Percentiles rank a stretch among this genome's conserved stretches.
phyloP scores from a whole-genome alignment of 106 monocot genomes.

The Amphibolis antarctica region DNA sequence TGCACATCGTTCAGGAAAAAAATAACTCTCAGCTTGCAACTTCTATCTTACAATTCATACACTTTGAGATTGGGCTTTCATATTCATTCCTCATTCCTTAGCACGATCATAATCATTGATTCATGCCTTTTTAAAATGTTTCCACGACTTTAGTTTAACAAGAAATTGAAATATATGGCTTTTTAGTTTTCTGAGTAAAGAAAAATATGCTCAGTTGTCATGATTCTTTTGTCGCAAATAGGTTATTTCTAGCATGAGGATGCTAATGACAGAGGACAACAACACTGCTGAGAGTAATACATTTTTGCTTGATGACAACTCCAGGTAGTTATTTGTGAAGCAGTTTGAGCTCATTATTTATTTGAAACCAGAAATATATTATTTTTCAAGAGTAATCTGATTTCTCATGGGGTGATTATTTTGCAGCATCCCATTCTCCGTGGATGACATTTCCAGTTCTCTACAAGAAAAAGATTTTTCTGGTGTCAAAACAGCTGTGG shows the following conservation, averaged over 20 bases:
- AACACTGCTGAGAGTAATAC: constrained; percentile 30
- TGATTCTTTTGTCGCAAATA: constrained; percentile 14
- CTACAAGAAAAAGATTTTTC: constrained; percentile 53
- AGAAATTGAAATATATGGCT: too few species aligned
- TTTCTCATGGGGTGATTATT: not conserved
- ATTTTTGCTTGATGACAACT: constrained; percentile 69
- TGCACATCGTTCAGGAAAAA: too few species aligned
- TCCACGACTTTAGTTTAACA: too few species aligned
- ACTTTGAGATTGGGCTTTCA: too few species aligned
- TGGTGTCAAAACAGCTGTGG: constrained; percentile 45
- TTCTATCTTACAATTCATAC: too few species aligned
- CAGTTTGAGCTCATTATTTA: not conserved
- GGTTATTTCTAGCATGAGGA: constrained; percentile 80
- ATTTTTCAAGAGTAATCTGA: not conserved
- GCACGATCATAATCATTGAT: too few species aligned
- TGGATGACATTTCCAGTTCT: constrained; percentile 50
- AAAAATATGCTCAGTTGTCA: too few species aligned
- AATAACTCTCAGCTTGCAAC: too few species aligned
- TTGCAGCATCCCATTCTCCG: constrained; percentile 75
- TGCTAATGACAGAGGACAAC: constrained; percentile 45
- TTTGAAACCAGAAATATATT: not conserved
- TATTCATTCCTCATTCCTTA: too few species aligned
- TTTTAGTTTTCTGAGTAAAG: too few species aligned
- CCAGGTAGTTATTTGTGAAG: constrained; percentile 30
- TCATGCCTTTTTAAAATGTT: too few species aligned